Evolutionary conservation across 169 alveolate species (phyloP), one percentile per base, ranked within the genome.

Genomic region (Ophryocystis elektroscirrha): DNA sequence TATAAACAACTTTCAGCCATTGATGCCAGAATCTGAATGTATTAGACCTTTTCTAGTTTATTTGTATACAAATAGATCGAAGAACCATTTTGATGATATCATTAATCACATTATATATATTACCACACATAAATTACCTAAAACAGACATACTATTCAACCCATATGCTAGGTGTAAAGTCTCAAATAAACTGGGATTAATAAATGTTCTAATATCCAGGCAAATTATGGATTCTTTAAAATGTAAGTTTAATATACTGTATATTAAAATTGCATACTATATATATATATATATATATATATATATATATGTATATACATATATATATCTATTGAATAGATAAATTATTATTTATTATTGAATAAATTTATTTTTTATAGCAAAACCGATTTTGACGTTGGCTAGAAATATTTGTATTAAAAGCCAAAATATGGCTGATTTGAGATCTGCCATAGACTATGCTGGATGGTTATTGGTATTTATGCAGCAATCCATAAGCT

Each of bases 391-490:
- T 7, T 4, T 4, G 4, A 4, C 5, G 4, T 19, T 39, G 20
- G 18, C 4, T 5, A 4, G 4, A 5, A 4, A 5, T 39, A 39
- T 39, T 4, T 16, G 16, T 67, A 26, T 30, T 67, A 48, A 74
- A 67, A 42, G 76, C 63, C 39, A 75, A 67, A 44, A 71, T 67
- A 5, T 32, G 63, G 1, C 76, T 65, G 27, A 59, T 22, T 24
- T 74, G 65, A 5, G 68, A 62, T 0, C 43, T 48, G 3, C 53
- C 76, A 3, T 19, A 75, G 6, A 75, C 76, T 5, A 36, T 24
- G 30, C 26, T 24, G 6, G 52, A 70, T 12, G 53, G 69, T 22
- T 69, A 65, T 19, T 42, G 25, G 0, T 28, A 32, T 44, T 64
- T 65, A 24, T 71, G 71, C 41, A 65, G 50, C 46, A 57, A 65